A percentile compares a stretch with the other conserved stretches of the same genome.
Evolutionary conservation across 805 yeast genomes (phyloP).

Genomic region (Cyberlindnera veronae): DNA sequence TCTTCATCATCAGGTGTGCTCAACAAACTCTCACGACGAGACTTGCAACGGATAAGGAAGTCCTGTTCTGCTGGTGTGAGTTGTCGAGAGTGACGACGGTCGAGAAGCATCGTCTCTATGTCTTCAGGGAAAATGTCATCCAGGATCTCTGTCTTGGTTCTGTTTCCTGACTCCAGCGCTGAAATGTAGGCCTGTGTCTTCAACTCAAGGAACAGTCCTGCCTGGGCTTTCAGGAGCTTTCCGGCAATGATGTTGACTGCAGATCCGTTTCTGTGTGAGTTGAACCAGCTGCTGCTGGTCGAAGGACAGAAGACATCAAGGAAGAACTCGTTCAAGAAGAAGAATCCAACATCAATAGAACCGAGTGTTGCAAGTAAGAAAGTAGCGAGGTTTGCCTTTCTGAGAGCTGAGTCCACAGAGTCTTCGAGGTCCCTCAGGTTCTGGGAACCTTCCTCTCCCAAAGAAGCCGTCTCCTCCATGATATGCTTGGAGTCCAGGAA

Average conservation of each 20-base stretch:
- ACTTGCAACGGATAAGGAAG: slow-evolving; percentile 68
- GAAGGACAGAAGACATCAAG: slow-evolving; percentile 86
- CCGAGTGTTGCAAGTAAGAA: slow-evolving; percentile 87
- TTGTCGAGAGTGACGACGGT: slow-evolving; percentile 31
- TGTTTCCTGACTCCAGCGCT: slow-evolving; percentile 63
- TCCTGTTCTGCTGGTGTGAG: slow-evolving; percentile 78
- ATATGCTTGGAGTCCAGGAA: slow-evolving; percentile 66
- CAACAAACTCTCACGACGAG: slow-evolving; percentile 61
- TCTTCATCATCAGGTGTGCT: slow-evolving; percentile 44
- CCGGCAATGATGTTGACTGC: slow-evolving; percentile 32
- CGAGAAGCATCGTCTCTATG: slow-evolving; percentile 41
- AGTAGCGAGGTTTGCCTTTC: slow-evolving; percentile 85
- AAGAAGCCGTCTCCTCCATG: slow-evolving; percentile 47
- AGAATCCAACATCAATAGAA: slow-evolving; percentile 81
- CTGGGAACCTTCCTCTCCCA: slow-evolving; percentile 9
- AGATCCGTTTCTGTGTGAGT: slow-evolving; percentile 1
- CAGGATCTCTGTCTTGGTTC: slow-evolving; percentile 62
- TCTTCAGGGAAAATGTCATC: slow-evolving; percentile 72
- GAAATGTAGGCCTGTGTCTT: slow-evolving; percentile 95
- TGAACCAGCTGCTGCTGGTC: slow-evolving; percentile 28
- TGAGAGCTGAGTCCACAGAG: slow-evolving; percentile 42
- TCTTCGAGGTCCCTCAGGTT: slow-evolving; percentile 22
- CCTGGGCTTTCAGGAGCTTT: slow-evolving; percentile 74
- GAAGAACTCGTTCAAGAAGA: slow-evolving; percentile 78
- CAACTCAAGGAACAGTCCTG: slow-evolving; percentile 74